Evolutionary conservation across 306 rosid genomes (phyloP).

Genomic region (Cucurbita pepo): DNA sequence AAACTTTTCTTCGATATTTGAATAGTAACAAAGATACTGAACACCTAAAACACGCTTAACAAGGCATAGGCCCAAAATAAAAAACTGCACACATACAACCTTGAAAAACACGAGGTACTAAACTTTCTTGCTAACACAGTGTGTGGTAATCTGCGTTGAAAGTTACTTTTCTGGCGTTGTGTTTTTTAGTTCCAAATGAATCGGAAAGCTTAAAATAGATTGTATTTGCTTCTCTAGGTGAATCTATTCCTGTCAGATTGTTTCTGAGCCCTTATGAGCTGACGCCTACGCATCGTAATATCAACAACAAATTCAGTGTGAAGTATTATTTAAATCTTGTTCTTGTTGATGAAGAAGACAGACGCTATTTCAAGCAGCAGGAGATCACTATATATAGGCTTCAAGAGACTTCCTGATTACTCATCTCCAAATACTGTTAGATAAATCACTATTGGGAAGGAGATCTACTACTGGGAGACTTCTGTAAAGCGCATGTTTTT

Average conservation of each 20-base stretch:
- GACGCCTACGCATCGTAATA: conserved; percentile 88
- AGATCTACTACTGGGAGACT: neutral
- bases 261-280: conserved; percentile 98
- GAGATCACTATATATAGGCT: conserved; percentile 92
- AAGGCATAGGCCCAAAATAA: neutral
- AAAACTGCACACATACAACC: neutral
- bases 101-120: neutral
- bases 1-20: neutral
- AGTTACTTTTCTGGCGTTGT: neutral
- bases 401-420: conserved; percentile 46
- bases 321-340: conserved; percentile 94
- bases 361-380: conserved; percentile 98
- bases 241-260: conserved; percentile 93
- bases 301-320: conserved; percentile 93
- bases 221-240: conserved; percentile 41
- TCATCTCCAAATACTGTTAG: neutral
- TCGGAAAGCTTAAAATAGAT: neutral
- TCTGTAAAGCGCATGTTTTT: neutral
- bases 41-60: neutral
- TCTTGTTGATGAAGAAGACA: conserved; percentile 91
- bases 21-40: neutral
- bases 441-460: neutral
- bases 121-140: neutral
- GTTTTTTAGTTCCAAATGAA: neutral
- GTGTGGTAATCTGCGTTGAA: neutral